Evolutionary conservation across 2,329 filamentous ascomycete genomes (phyloP).

Genomic region (Leptosphaerulina australis): DNA sequence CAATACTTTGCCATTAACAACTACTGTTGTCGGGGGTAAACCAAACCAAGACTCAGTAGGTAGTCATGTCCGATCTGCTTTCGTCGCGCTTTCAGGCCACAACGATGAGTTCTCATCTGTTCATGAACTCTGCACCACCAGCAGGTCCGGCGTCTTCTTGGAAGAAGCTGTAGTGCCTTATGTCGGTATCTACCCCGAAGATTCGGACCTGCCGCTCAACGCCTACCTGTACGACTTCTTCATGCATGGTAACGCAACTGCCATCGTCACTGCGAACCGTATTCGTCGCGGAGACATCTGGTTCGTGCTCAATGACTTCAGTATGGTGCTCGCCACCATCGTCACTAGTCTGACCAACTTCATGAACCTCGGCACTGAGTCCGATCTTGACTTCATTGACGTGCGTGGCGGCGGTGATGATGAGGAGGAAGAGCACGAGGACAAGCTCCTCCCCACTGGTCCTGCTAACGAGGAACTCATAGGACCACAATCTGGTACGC

Average conservation of each 20-base stretch:
- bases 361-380: conserved; percentile 56
- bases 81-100: conserved; percentile 73
- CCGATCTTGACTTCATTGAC: conserved; percentile 58
- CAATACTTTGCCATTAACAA: conserved; percentile 63
- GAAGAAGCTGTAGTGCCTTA: conserved; percentile 76
- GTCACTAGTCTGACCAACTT: conserved; percentile 67
- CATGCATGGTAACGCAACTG: conserved; percentile 69
- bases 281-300: conserved; percentile 72
- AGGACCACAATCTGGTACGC: conserved; percentile 28
- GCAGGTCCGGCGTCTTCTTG: conserved; percentile 72
- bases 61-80: conserved; percentile 66
- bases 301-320: conserved; percentile 73
- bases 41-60: conserved; percentile 30
- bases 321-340: conserved; percentile 71
- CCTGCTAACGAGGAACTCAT: conserved; percentile 25
- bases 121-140: conserved; percentile 69
- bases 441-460: conserved; percentile 42
- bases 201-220: conserved; percentile 63
- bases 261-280: conserved; percentile 68
- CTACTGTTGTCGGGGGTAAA: conserved; percentile 52
- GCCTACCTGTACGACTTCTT: conserved; percentile 78
- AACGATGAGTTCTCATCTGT: conserved; percentile 68
- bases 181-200: conserved; percentile 65
- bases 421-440: conserved; percentile 55
- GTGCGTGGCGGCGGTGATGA: conserved; percentile 59